Evolutionary conservation across 345 rosid genomes (phyloP).

Genomic region (Citrus glauca): DNA sequence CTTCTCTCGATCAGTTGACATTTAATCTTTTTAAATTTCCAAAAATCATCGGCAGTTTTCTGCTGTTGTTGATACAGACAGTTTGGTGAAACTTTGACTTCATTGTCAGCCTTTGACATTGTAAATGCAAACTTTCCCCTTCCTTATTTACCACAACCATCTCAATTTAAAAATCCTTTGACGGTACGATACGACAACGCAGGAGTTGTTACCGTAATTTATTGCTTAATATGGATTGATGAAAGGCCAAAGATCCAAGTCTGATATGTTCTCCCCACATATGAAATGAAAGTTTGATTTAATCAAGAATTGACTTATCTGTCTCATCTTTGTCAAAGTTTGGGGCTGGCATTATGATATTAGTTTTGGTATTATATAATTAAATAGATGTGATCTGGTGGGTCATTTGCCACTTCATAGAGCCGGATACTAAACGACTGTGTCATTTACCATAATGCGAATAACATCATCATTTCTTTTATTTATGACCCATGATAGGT

Average conservation of each 20-base stretch:
- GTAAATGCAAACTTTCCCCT: neutral
- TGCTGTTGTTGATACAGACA: neutral
- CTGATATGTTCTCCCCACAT: neutral
- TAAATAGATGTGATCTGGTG: neutral
- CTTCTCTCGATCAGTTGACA: neutral
- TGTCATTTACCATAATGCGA: no score
- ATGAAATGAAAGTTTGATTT: neutral
- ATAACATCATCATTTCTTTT: no score
- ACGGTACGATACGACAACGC: neutral
- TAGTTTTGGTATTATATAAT: neutral
- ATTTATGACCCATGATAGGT: no score
- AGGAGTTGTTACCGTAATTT: neutral
- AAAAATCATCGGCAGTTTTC: neutral
- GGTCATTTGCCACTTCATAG: neutral
- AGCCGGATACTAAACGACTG: no score
- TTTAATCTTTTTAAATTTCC: neutral
- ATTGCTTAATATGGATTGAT: neutral
- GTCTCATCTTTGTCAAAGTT: neutral
- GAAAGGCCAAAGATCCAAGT: neutral
- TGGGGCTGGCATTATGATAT: neutral
- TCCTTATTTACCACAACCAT: neutral
- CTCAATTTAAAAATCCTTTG: neutral
- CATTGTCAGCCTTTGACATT: neutral
- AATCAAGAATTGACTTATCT: neutral
- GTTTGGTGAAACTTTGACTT: slow-evolving; percentile 6